phyloP scores from a whole-genome alignment of 116 monocot species.

The Phalaenopsis hybrid region DNA sequence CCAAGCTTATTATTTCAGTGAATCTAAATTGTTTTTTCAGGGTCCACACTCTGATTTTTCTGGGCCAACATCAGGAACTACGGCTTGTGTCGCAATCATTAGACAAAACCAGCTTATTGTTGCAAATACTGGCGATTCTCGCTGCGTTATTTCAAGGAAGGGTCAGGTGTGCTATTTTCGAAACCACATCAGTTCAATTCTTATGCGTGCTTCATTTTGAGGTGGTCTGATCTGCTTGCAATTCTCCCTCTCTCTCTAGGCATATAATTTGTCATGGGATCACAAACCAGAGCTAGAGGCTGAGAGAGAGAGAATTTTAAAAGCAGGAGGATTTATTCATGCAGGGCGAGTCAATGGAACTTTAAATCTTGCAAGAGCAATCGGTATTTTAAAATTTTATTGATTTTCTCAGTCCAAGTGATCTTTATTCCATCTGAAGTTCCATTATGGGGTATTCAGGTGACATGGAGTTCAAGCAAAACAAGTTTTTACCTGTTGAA shows the following conservation, averaged over 20 bases:
- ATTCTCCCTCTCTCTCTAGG: slow-evolving; percentile 25
- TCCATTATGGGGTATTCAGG: slow-evolving; percentile 32
- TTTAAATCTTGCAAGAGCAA: slow-evolving; percentile 87
- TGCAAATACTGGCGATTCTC: slow-evolving; percentile 98
- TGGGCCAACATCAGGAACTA: slow-evolving; percentile 85
- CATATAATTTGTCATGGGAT: slow-evolving; percentile 85
- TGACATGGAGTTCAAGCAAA: slow-evolving; percentile 95
- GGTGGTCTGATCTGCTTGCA: not conserved
- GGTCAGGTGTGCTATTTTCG: slow-evolving; percentile 51
- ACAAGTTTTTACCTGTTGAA: slow-evolving; percentile 77
- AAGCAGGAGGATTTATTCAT: slow-evolving; percentile 92
- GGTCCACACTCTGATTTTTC: slow-evolving; percentile 92
- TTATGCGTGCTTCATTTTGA: not conserved
- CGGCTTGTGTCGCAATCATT: slow-evolving; percentile 92
- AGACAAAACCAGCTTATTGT: slow-evolving; percentile 80
- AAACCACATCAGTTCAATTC: not conserved
- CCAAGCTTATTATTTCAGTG: not conserved
- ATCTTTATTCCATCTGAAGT: not conserved
- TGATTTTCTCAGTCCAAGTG: not conserved
- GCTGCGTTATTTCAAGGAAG: slow-evolving; percentile 93
- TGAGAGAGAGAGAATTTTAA: slow-evolving; percentile 91
- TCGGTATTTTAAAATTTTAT: slow-evolving; percentile 25
- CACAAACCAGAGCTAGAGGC: slow-evolving; percentile 90
- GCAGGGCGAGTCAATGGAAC: slow-evolving; percentile 94
- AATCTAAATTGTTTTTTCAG: slow-evolving; percentile 25